Conservation (phyloP, 1,284 basidiomycete species). For the Pascua sp. region DNA sequence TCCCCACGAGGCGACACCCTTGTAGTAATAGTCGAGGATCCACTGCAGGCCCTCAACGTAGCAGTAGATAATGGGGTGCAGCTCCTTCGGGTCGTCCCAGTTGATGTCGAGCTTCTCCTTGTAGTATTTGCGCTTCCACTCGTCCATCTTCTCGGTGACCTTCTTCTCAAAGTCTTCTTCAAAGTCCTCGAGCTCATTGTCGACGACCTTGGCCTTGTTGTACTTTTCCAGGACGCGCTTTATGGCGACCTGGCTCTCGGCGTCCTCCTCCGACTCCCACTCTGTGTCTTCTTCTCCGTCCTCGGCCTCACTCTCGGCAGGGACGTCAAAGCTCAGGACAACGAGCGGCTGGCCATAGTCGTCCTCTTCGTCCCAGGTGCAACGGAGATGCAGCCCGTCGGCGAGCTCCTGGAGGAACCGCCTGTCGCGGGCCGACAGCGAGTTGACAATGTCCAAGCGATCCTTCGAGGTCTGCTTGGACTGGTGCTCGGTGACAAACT, state of each 20-base stretch:
- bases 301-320: conserved; percentile 38
- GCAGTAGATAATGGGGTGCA: conserved; percentile 66
- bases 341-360: conserved; percentile 63
- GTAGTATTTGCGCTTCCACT: conserved; percentile 91
- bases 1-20: conserved; percentile 92
- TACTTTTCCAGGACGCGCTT: conserved; percentile 84
- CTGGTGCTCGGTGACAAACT: conserved; percentile 62
- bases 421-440: conserved; percentile 71
- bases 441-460: conserved; percentile 67
- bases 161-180: conserved; percentile 71
- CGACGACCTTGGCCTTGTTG: conserved; percentile 70
- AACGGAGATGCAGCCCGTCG: conserved; percentile 66
- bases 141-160: conserved; percentile 77
- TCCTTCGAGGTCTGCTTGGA: conserved; percentile 51
- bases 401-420: conserved; percentile 71
- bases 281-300: conserved; percentile 30
- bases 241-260: conserved; percentile 66
- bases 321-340: conserved; percentile 56
- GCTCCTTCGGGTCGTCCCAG: conserved; percentile 61
- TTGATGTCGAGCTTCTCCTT: conserved; percentile 81
- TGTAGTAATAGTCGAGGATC: conserved; percentile 99
- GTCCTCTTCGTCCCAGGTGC: conserved; percentile 87
- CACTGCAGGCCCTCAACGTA: conserved; percentile 96
- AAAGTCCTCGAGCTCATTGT: conserved; percentile 65
- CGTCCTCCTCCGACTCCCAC: conserved; percentile 52